These are phyloP conservation scores for Paxillus rubicundulus DNA, from an alignment of 768 basidiomycete species.

Conservation along the genomic window DNA sequence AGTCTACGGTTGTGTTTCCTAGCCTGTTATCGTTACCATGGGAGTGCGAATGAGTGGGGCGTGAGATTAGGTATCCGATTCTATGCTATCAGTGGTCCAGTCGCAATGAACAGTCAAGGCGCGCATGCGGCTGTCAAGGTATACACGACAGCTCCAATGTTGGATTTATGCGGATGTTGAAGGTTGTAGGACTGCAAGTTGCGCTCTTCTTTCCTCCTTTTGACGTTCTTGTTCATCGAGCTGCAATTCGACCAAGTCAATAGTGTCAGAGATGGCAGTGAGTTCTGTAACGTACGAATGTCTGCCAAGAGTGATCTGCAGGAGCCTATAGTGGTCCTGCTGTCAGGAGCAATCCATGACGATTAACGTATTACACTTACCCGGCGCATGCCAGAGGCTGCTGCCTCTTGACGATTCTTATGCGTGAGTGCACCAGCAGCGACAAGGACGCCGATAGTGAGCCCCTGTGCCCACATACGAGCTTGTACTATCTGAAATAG, in stretches of 20 bases:
- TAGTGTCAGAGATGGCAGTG: not conserved
- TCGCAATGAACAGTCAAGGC: not conserved
- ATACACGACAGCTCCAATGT: not conserved
- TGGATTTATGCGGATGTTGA: not conserved
- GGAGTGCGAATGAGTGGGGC: too few species aligned
- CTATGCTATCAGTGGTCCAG: not conserved
- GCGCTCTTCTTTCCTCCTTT: constrained; percentile 14
- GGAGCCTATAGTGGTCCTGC: constrained; percentile 9
- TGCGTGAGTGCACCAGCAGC: constrained; percentile 68
- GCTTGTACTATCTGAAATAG: constrained; percentile 69
- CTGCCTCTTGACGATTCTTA: constrained; percentile 41
- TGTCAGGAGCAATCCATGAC: not conserved
- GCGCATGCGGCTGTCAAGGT: not conserved
- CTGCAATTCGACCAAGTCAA: constrained; percentile 10
- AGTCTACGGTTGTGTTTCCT: too few species aligned
- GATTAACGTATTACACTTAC: constrained; percentile 8
- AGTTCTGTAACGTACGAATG: constrained; percentile 20
- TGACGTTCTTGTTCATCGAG: constrained; percentile 30
- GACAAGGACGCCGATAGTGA: constrained; percentile 73
- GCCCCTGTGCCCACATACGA: constrained; percentile 86
- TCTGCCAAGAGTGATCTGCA: constrained; percentile 28
- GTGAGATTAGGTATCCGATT: not conserved
- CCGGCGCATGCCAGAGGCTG: constrained; percentile 19
- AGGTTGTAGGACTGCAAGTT: not conserved
- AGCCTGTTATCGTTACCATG: too few species aligned